Base-by-base conservation (phyloP, 83 land plant genomes). In the Picea abies region DNA sequence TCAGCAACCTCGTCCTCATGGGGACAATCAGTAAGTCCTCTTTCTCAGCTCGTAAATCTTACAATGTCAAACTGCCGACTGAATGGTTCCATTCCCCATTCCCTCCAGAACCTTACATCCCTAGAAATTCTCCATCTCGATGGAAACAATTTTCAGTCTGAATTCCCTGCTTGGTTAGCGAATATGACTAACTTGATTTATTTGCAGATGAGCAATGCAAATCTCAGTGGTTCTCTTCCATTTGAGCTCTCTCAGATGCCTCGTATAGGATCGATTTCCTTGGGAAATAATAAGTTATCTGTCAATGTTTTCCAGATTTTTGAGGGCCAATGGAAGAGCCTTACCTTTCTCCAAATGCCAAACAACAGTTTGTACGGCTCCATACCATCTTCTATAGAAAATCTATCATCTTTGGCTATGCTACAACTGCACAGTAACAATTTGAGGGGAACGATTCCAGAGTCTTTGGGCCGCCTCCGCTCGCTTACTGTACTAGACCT, bases 361-460 rank as follows among this genome's bases (percentile, higher is more conserved):
- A 26, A 83, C 41, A 94, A 94, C 73, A 77, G 41, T 5, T 87
- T 94, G 32, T 62, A 47, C 2, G 95, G 97, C 10, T 52, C 84
- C 0, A 85, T 94, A 63, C 97, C 97, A 8, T 16, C 60, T 39
- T 75, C 44, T 39, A 15, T 92, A 56, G 85, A 76, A 22, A 29
- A 65, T 23, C 80, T 82, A 29, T n/a, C 17, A 4, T 83, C 91
- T 17, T 81, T 94, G 19, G 58, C 88, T 63, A 90, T 91, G 56
- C 10, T 94, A 12, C 93, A 92, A 37, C 60, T 92, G n/a, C 89
- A 93, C 80, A 83, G 72, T 0, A 94, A 94, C 76, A 79, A 79
- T 0, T 79, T 94, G 63, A 61, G 88, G 23, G 97, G 97, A 37
- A 64, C 86, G 1, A 89, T 92, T 19, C 97, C 95, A 8, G 65